These are phyloP conservation scores for Vigna trinervia DNA, from an alignment of 306 rosid species.

Conservation along the genomic window DNA sequence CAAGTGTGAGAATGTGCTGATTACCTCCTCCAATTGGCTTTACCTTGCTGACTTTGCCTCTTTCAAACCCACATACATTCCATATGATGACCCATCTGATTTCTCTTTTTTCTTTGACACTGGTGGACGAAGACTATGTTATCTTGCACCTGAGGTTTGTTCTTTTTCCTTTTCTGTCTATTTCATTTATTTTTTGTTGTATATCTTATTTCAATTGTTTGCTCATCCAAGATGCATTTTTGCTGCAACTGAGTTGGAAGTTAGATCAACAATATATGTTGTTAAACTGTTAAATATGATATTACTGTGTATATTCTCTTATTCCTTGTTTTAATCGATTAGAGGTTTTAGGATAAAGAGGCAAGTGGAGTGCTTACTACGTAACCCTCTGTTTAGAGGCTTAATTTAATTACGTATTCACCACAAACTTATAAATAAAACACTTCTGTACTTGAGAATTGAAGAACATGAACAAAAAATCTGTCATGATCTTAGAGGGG, in stretches of 20 bases:
- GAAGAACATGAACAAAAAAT: constrained; percentile 15
- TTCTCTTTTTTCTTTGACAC: constrained; percentile 97
- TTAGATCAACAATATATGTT: not conserved
- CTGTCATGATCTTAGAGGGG: constrained; percentile 21
- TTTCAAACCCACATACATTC: constrained; percentile 92
- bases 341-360: constrained; percentile 12
- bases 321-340: constrained; percentile 6
- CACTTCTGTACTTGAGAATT: not conserved
- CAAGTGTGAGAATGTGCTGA: constrained; percentile 95
- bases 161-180: constrained; percentile 30
- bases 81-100: constrained; percentile 95
- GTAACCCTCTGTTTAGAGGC: constrained; percentile 22
- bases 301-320: constrained; percentile 28
- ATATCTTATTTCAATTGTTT: constrained; percentile 17
- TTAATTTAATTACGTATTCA: constrained; percentile 19
- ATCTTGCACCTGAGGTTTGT: constrained; percentile 93
- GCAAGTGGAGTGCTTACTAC: constrained; percentile 19
- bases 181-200: constrained; percentile 32
- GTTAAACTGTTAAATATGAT: constrained; percentile 26
- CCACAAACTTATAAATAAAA: constrained; percentile 5
- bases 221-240: constrained; percentile 6
- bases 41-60: constrained; percentile 98
- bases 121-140: constrained; percentile 97
- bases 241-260: not conserved
- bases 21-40: constrained; percentile 95